These are phyloP conservation scores for Bipolaris sorokiniana DNA, from an alignment of 2,329 filamentous ascomycete species.

Conservation along the genomic window DNA sequence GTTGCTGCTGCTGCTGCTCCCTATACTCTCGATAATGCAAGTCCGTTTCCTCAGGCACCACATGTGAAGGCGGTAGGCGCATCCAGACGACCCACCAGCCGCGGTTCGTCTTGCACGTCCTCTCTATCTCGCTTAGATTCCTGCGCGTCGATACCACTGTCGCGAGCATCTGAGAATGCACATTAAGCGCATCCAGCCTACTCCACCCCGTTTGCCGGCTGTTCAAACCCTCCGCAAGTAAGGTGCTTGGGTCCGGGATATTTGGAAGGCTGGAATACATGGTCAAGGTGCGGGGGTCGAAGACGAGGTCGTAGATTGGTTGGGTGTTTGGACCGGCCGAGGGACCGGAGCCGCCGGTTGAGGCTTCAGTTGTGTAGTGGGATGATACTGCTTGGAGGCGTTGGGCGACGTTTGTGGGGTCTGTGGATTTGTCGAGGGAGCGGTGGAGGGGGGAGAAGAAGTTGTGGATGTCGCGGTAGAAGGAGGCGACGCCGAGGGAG, in stretches of 20 bases:
- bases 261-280: conserved; percentile 68
- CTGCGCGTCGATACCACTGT: conserved; percentile 60
- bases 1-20: neutral
- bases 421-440: conserved; percentile 53
- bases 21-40: neutral
- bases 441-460: conserved; percentile 58
- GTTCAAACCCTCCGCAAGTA: conserved; percentile 50
- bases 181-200: conserved; percentile 65
- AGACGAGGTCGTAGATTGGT: conserved; percentile 66
- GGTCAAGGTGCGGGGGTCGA: conserved; percentile 63
- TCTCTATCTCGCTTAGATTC: conserved; percentile 58
- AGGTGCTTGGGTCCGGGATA: conserved; percentile 62
- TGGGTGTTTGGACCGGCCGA: conserved; percentile 43
- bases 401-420: conserved; percentile 49
- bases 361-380: conserved; percentile 46
- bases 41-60: neutral
- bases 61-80: conserved; percentile 51
- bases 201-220: conserved; percentile 52
- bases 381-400: conserved; percentile 50
- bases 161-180: conserved; percentile 65
- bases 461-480: conserved; percentile 59
- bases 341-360: conserved; percentile 35
- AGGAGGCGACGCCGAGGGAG: conserved; percentile 54
- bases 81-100: conserved; percentile 74
- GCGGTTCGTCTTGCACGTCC: conserved; percentile 67